Base-by-base conservation (phyloP, 495 filamentous ascomycete species). In the Penicillium lividum region DNA sequence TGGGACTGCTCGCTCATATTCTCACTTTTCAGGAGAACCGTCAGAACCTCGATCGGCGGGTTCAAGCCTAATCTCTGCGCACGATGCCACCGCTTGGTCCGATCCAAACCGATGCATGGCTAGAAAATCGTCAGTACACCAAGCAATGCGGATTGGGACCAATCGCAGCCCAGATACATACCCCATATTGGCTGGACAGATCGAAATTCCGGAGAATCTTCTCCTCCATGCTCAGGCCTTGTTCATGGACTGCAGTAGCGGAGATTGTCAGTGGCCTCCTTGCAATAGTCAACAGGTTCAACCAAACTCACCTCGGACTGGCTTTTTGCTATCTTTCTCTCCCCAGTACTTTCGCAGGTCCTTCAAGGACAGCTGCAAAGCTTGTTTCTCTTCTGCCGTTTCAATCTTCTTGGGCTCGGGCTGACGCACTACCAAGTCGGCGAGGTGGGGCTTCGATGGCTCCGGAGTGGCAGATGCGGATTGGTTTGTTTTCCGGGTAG, bases 31-130 rank as follows among this genome's bases (percentile, higher is more conserved):
- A 96, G 63, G 38, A 97, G 68, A 25, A 97, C 89, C 0, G 91
- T 89, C 4, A 97, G 78, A n/a, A 98, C 92, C 71, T 97, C 93
- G 33, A 96, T 80, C 1, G 95, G 94, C 0, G 95, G 95, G 38
- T 90, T 82, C 49, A 99, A 73, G 1, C 88, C 87, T 46, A 99
- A 73, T 46, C 74, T 76, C 44, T 96, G 76, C 3, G 95, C 95
- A 9, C 95, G 82, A 64, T 89, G 84, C 95, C 95, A 99, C 0
- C 95, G 88, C 72, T 89, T 89, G 51, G 88, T 64, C 8, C 95
- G 83, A 10, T 84, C 73, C 27, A 95, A 92, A 2, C 95, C 95
- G 53, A 97, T 88, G 67, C 90, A 95, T 1, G 94, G 95, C 90
- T 96, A 68, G 7, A 61, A 22, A 50, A 30, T 53, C 51, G 53